A percentile compares a stretch with the other conserved stretches of the same genome.
Conservation (phyloP, 2,329 filamentous ascomycete species). For the Pseudogymnoascus sp. region DNA sequence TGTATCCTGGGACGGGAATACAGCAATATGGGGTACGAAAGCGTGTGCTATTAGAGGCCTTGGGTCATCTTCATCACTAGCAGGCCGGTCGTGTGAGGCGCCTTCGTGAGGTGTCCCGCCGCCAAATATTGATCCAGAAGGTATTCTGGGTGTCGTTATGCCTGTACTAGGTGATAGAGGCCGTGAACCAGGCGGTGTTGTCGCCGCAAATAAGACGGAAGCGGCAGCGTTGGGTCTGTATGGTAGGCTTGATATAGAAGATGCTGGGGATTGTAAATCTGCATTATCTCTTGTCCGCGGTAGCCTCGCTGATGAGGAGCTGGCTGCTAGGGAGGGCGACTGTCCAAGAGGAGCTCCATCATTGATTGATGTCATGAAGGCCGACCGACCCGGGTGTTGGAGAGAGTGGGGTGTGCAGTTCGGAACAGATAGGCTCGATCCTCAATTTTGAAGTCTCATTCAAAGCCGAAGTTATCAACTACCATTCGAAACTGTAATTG, state of each 20-base stretch:
- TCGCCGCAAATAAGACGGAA: conserved; percentile 56
- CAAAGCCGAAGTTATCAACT: background rate
- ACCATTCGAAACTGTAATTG: background rate
- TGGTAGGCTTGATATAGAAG: conserved; percentile 41
- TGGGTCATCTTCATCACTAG: conserved; percentile 35
- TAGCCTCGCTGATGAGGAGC: conserved; percentile 49
- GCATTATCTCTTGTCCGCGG: conserved; percentile 49
- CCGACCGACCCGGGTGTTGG: conserved; percentile 9
- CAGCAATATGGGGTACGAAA: conserved; percentile 81
- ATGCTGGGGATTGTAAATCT: conserved; percentile 41
- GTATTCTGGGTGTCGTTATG: conserved; percentile 46
- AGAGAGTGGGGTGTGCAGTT: background rate
- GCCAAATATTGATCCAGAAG: conserved; percentile 51
- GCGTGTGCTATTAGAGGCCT: conserved; percentile 66
- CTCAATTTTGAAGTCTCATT: background rate
- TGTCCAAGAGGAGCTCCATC: conserved; percentile 58
- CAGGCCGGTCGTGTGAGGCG: conserved; percentile 16
- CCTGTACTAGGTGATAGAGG: conserved; percentile 58
- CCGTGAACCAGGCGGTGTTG: conserved; percentile 59
- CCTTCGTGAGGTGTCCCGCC: conserved; percentile 27
- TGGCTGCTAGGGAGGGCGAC: conserved; percentile 60
- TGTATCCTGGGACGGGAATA: conserved; percentile 81
- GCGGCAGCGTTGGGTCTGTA: conserved; percentile 48
- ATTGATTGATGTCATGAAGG: conserved; percentile 60
- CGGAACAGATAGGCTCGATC: conserved; percentile 4